These are phyloP conservation scores for Nannochloropsis oceanica DNA, from an alignment of 108 stramenopile species.

Conservation along the genomic window DNA sequence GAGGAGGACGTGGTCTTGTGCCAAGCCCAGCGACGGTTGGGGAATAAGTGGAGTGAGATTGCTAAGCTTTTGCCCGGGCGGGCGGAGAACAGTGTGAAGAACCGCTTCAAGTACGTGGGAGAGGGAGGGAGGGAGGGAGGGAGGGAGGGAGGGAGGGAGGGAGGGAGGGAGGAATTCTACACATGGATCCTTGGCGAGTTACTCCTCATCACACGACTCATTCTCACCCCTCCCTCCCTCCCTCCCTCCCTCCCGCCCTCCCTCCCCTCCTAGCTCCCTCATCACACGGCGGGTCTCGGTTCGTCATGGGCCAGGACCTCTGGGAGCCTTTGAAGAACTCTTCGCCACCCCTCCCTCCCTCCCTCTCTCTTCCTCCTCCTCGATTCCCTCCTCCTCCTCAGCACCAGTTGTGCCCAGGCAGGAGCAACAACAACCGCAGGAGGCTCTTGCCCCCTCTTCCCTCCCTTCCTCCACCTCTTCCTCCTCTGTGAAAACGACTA, in stretches of 20 bases:
- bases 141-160: neutral
- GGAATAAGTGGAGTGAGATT: slow-evolving; percentile 87
- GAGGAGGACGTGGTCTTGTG: slow-evolving; percentile 74
- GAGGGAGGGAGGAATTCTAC: neutral
- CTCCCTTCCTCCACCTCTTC: neutral
- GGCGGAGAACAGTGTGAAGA: slow-evolving; percentile 43
- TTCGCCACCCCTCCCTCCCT: neutral
- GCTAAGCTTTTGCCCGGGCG: slow-evolving; percentile 56
- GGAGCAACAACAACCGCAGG: too few relatives aligned
- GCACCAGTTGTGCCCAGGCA: neutral
- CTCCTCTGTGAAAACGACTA: neutral
- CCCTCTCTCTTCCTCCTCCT: neutral
- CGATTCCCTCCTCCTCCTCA: neutral
- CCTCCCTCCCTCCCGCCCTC: neutral
- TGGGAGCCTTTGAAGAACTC: neutral
- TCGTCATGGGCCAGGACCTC: neutral
- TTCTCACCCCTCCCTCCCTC: neutral
- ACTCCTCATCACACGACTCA: neutral
- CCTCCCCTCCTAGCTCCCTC: neutral
- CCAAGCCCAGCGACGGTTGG: slow-evolving; percentile 51
- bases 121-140: neutral
- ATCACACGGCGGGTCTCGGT: neutral
- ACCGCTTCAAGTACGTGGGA: slow-evolving; percentile 19
- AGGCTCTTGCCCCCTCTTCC: neutral
- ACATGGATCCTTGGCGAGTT: neutral